A percentile compares a stretch with the other conserved stretches of the same genome.
phyloP scores from a whole-genome alignment of 805 yeast species.

The Saccharomyces paradoxus region DNA sequence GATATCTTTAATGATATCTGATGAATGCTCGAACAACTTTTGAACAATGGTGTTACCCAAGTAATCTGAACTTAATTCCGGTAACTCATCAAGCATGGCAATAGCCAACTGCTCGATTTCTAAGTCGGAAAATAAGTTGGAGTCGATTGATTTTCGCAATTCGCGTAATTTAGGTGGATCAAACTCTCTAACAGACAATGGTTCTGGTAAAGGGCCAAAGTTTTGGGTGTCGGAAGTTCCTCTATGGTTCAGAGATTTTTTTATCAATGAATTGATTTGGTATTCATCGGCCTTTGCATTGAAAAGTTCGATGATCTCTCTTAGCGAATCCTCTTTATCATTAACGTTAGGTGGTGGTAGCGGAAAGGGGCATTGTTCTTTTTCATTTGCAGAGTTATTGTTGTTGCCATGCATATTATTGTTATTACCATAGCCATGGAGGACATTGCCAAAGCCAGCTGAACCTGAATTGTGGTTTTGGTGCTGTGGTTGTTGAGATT shows the following conservation, averaged over 20 bases:
- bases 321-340: constrained; percentile 11
- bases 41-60: constrained; percentile 94
- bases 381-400: constrained; percentile 18
- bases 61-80: constrained; percentile 86
- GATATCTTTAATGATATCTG: constrained; percentile 63
- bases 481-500: constrained; percentile 11
- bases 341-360: constrained; percentile 27
- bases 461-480: constrained; percentile 5
- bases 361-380: constrained; percentile 31
- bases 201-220: constrained; percentile 73
- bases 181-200: constrained; percentile 56
- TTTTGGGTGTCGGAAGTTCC: constrained; percentile 40
- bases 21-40: constrained; percentile 67
- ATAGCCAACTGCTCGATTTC: constrained; percentile 78
- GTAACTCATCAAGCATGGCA: constrained; percentile 80
- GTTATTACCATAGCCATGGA: not conserved
- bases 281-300: constrained; percentile 16
- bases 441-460: constrained; percentile 1
- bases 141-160: constrained; percentile 64
- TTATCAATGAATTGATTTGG: constrained; percentile 38
- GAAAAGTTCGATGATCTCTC: constrained; percentile 19
- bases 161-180: constrained; percentile 88
- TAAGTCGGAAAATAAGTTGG: constrained; percentile 40
- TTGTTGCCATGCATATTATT: constrained; percentile 6
- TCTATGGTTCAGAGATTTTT: constrained; percentile 36